phyloP scores from a whole-genome alignment of 345 rosid species.

The Eucalyptus polyanthemos region DNA sequence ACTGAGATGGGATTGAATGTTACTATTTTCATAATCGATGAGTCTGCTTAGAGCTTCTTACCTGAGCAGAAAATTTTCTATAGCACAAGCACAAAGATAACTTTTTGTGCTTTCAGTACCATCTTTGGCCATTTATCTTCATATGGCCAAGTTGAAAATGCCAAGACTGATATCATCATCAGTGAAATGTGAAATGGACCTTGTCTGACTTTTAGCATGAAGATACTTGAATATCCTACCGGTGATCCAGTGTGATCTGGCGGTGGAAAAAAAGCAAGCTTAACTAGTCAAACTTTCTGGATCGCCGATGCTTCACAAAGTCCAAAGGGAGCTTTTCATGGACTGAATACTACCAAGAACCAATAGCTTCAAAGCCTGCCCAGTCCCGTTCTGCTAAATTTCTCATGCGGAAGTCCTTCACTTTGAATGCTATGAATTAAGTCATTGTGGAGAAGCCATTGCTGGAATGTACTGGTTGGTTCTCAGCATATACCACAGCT shows the following conservation, averaged over 20 bases:
- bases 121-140: background rate
- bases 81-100: fast-evolving
- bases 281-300: background rate
- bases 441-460: background rate
- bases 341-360: background rate
- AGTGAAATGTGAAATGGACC: background rate
- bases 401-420: background rate
- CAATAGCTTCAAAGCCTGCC: background rate
- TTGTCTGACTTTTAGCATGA: background rate
- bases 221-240: background rate
- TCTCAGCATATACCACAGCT: background rate
- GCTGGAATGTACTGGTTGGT: background rate
- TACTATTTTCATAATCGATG: background rate
- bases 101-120: background rate
- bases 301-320: background rate
- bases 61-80: background rate
- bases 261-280: background rate
- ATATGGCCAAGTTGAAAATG: background rate
- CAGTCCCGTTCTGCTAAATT: background rate
- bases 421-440: background rate
- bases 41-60: background rate
- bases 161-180: background rate
- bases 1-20: background rate
- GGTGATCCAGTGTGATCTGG: background rate
- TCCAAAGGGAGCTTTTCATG: background rate